Evolutionary conservation across 192 early-diverging fungal genomes (phyloP).

Genomic region (Coemansia reversa): DNA sequence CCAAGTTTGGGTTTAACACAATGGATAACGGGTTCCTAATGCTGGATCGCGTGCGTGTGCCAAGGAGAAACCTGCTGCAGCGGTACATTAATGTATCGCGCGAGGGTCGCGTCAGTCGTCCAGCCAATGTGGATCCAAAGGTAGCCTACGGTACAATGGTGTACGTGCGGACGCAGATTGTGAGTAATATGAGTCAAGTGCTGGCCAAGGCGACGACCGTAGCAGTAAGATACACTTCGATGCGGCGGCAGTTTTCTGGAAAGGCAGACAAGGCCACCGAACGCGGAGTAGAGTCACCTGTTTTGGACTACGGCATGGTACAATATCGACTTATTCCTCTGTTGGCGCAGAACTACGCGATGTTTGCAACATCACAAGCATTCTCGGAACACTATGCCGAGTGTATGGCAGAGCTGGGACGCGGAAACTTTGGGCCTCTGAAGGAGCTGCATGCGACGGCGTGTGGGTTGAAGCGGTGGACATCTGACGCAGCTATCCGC

Average conservation of each 20-base stretch:
- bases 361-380: slow-evolving; percentile 67
- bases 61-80: slow-evolving; percentile 73
- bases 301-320: slow-evolving; percentile 78
- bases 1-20: slow-evolving; percentile 83
- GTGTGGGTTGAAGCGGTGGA: slow-evolving; percentile 72
- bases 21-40: slow-evolving; percentile 86
- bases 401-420: slow-evolving; percentile 57
- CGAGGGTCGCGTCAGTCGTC: slow-evolving; percentile 69
- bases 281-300: slow-evolving; percentile 59
- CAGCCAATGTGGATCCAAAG: slow-evolving; percentile 70
- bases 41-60: slow-evolving; percentile 79
- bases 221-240: slow-evolving; percentile 67
- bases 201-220: slow-evolving; percentile 72
- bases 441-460: slow-evolving; percentile 74
- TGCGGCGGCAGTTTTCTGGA: slow-evolving; percentile 73
- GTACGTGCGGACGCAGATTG: slow-evolving; percentile 74
- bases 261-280: slow-evolving; percentile 26
- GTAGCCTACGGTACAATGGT: slow-evolving; percentile 88
- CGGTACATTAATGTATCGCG: slow-evolving; percentile 70
- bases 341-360: slow-evolving; percentile 72
- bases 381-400: slow-evolving; percentile 64
- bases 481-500: slow-evolving; percentile 65
- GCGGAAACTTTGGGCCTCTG: slow-evolving; percentile 64
- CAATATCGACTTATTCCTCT: slow-evolving; percentile 71
- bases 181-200: slow-evolving; percentile 57